Evolutionary conservation across 116 monocot species (phyloP), one percentile per base, ranked within the genome.

Genomic region (Iris pallida): DNA sequence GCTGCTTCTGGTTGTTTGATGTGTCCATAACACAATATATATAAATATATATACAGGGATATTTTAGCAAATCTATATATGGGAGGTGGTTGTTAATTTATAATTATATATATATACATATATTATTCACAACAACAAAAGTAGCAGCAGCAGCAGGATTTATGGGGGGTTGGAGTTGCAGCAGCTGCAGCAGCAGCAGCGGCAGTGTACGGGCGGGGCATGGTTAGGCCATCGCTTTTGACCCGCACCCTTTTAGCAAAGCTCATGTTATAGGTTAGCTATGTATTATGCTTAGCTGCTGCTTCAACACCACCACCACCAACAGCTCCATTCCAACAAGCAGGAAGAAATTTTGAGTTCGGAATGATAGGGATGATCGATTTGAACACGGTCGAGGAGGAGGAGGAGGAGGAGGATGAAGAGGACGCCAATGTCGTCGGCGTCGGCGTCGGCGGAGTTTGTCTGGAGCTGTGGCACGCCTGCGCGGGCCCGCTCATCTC

Each of bases 381-480:
- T 46, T 59, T 79, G 42, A 63, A 68, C 62, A 57, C 68, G 45
- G 60, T 71, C 5, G 77, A 77, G 65, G 77, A 55, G 43, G 59
- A 65, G 51, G 74, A 75, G 61, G 76, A 58, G 45, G 70, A 63
- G 57, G 69, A 63, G 20, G 79, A n/a, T n/a, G n/a, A 48, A 17
- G 30, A 47, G 13, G 45, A 16, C 0, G 11, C 13, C 2, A 1
- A 9, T 13, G 11, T 51, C 49, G 11, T 51, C 49, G 11, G 49
- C 17, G 47, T 67, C 54, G 16, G 3, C 64, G 57, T 20, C 14
- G 68, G 63, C 30, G 69, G 64, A 46, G 67, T 87, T 15, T 86
- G 92, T 57, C 55, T 80, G 55, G 89, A 89, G 82, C 89, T 93
- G 63, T 93, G 93, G 93, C 83, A 82, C 68, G 93, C 93, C 13